Conservation (phyloP, 2,329 filamentous ascomycete genomes). For the Dothiorella sarmentorum region DNA sequence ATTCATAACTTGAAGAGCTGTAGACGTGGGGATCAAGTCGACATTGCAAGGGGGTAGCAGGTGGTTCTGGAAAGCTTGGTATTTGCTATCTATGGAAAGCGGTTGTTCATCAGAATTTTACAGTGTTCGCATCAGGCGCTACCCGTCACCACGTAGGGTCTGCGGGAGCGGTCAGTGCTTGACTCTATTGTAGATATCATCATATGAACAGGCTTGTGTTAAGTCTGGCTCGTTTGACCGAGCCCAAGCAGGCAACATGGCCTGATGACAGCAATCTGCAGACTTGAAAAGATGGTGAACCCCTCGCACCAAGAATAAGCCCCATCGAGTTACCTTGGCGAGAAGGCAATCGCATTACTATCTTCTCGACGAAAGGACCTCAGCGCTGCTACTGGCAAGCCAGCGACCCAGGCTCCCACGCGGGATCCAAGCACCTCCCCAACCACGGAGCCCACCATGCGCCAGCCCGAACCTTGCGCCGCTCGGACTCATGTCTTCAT, state of each 20-base stretch:
- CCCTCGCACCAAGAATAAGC: conserved; percentile 99
- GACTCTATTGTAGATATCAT: conserved; percentile 98
- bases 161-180: conserved; percentile 75
- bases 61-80: no score
- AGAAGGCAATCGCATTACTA: conserved; percentile 96
- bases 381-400: conserved; percentile 32
- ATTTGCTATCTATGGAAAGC: conserved; percentile 2
- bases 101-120: conserved; percentile 43
- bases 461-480: conserved; percentile 21
- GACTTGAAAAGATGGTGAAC: conserved; percentile 52
- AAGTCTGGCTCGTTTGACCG: conserved; percentile 68
- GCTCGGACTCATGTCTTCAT: conserved; percentile 24
- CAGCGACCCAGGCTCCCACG: conserved; percentile 19
- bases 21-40: background rate
- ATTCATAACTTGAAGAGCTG: background rate
- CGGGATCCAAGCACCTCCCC: conserved; percentile 33
- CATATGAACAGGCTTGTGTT: conserved; percentile 58
- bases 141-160: conserved; percentile 45
- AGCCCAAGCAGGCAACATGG: conserved; percentile 44
- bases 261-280: conserved; percentile 37
- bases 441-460: conserved; percentile 16
- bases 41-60: background rate
- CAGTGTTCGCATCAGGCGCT: conserved; percentile 25
- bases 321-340: conserved; percentile 96
- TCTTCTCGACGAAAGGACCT: conserved; percentile 85